Percentiles rank a stretch among this genome's conserved stretches.
phyloP scores from a whole-genome alignment of 148 eudicot genomes.

The Salicornia ramosissima region DNA sequence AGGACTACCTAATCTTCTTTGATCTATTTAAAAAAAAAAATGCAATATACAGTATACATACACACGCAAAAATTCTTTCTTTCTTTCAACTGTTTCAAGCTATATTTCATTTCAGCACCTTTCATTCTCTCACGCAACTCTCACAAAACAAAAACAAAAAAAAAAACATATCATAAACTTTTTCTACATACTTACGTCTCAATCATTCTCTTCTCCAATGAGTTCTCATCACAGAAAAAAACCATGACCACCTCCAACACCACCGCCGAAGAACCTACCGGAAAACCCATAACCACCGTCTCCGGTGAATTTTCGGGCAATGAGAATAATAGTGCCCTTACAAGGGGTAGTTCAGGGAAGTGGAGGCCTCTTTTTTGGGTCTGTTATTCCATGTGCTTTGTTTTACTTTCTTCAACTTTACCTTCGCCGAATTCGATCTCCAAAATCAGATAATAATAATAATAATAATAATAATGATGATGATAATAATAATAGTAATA shows the following conservation, averaged over 20 bases:
- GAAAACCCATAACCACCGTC: conserved; percentile 22
- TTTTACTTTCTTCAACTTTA: conserved; percentile 82
- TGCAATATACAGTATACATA: too few relatives aligned
- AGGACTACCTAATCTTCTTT: too few relatives aligned
- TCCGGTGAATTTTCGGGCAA: conserved; percentile 27
- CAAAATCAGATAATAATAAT: conserved; percentile 7
- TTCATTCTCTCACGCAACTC: not conserved
- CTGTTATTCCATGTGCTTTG: conserved; percentile 82
- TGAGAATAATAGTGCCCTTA: conserved; percentile 88
- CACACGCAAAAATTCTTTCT: too few relatives aligned
- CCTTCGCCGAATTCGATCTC: conserved; percentile 42
- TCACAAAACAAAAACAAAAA: too few relatives aligned
- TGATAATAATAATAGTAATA: not conserved
- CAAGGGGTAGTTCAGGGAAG: conserved; percentile 90
- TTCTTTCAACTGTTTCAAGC: too few relatives aligned
- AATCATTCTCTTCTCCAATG: not conserved
- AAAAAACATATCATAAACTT: too few relatives aligned
- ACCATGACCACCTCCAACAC: conserved; percentile 30
- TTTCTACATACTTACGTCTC: too few relatives aligned
- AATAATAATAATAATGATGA: not conserved
- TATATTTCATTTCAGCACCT: too few relatives aligned
- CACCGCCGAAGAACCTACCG: conserved; percentile 18
- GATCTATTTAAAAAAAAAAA: too few relatives aligned
- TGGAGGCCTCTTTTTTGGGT: conserved; percentile 77
- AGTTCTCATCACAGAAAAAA: not conserved